Percentiles rank a stretch among this genome's conserved stretches.
phyloP scores from a whole-genome alignment of 108 stramenopile genomes.

The Fragilaria radians region DNA sequence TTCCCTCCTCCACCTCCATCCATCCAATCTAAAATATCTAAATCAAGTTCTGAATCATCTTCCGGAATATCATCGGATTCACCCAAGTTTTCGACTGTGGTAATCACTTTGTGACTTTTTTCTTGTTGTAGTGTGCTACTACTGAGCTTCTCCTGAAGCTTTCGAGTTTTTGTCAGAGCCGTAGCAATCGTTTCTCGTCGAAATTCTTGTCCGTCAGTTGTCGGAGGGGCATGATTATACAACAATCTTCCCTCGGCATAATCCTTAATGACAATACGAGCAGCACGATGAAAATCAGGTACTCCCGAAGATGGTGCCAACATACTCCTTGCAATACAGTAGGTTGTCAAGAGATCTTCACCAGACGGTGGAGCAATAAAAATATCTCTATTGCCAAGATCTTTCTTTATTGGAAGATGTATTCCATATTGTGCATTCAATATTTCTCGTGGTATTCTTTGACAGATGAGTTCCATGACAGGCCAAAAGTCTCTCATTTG shows the following conservation, averaged over 20 bases:
- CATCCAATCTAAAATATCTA: constrained; percentile 36
- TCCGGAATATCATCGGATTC: constrained; percentile 27
- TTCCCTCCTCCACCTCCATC: constrained; percentile 6
- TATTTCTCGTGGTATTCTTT: constrained; percentile 85
- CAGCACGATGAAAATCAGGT: constrained; percentile 88
- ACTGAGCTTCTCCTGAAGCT: constrained; percentile 44
- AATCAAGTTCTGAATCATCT: constrained; percentile 19
- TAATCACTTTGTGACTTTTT: neutral
- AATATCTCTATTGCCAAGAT: constrained; percentile 37
- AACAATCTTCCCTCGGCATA: constrained; percentile 90
- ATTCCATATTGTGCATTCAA: constrained; percentile 91
- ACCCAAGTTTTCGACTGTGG: neutral
- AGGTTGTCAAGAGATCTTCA: constrained; percentile 80
- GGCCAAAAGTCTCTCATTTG: constrained; percentile 96
- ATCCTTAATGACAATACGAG: constrained; percentile 91
- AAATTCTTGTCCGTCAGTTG: constrained; percentile 28
- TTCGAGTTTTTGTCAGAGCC: constrained; percentile 58
- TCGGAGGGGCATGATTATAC: constrained; percentile 91
- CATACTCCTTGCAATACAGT: constrained; percentile 88
- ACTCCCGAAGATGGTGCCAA: constrained; percentile 87
- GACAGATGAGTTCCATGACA: constrained; percentile 81
- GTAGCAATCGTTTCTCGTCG: constrained; percentile 60
- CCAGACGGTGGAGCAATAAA: constrained; percentile 68
- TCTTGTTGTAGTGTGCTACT: neutral
- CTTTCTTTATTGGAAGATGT: constrained; percentile 62